phyloP scores from a whole-genome alignment of 139 green algal genomes.

The Chlamydomonas schloesseri region DNA sequence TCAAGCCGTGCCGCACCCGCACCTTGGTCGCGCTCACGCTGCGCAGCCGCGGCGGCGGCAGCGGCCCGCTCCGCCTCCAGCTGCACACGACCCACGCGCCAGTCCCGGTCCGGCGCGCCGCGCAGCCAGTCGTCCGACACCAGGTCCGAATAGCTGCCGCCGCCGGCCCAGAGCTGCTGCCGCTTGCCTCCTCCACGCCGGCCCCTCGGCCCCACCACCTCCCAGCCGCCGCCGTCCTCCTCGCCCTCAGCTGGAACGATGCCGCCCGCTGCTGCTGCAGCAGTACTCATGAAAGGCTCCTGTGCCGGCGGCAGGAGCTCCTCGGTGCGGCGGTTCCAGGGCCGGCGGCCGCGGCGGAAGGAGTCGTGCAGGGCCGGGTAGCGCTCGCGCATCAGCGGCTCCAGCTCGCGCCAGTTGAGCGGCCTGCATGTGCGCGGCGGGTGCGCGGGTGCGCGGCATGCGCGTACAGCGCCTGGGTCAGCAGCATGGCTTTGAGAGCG shows the following conservation, averaged over 20 bases:
- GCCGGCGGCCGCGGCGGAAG: not conserved
- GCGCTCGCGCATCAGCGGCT: not conserved
- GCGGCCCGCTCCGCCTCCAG: not conserved
- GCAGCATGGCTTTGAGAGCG: too few relatives aligned
- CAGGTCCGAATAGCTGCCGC: not conserved
- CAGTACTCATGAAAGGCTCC: too few relatives aligned
- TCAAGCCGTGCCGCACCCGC: too few relatives aligned
- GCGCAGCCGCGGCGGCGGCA: not conserved
- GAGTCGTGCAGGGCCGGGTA: conserved; percentile 21
- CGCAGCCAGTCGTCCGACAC: conserved; percentile 26
- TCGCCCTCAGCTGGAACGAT: too few relatives aligned
- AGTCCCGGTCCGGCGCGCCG: conserved; percentile 23
- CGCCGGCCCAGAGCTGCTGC: not conserved
- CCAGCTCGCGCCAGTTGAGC: conserved; percentile 20
- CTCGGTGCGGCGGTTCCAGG: conserved; percentile 21
- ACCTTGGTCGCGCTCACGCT: not conserved
- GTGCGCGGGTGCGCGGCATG: too few relatives aligned
- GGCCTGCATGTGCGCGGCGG: not conserved
- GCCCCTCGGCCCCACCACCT: too few relatives aligned
- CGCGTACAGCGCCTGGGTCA: too few relatives aligned
- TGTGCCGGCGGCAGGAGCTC: not conserved
- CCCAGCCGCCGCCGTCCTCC: too few relatives aligned
- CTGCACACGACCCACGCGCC: not conserved
- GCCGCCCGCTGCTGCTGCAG: too few relatives aligned
- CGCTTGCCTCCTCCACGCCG: not conserved